Conservation (phyloP, 2,329 filamentous ascomycete species). For the Penicillium digitatum region DNA sequence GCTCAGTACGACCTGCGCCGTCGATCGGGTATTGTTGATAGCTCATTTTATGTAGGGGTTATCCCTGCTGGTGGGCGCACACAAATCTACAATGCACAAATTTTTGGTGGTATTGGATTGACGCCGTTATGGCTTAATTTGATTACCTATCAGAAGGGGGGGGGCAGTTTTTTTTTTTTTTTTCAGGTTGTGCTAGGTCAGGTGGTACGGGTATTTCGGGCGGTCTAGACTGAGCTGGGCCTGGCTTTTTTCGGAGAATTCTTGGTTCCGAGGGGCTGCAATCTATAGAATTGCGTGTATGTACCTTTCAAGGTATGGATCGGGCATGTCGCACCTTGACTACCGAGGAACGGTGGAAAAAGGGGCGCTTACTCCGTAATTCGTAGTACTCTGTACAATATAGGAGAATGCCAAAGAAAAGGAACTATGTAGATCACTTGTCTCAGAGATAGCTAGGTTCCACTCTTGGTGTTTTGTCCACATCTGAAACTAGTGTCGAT, state of each 20-base stretch:
- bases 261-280: neutral
- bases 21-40: neutral
- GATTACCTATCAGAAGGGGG: neutral
- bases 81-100: neutral
- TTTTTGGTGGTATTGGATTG: neutral
- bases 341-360: neutral
- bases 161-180: neutral
- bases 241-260: constrained; percentile 1
- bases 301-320: neutral
- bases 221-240: neutral
- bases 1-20: neutral
- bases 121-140: neutral
- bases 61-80: neutral
- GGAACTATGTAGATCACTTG: constrained; percentile 5
- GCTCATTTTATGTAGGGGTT: neutral
- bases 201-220: neutral
- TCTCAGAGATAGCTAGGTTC: constrained; percentile 5
- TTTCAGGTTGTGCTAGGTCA: constrained; percentile 4
- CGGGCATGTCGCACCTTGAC: neutral
- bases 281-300: neutral
- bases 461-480: constrained; percentile 3
- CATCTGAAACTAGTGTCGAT: constrained; percentile 9
- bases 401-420: neutral
- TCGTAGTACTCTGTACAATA: neutral
- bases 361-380: neutral